Conservation (phyloP, 192 early-diverging fungal genomes). For the Physocladia obscura region DNA sequence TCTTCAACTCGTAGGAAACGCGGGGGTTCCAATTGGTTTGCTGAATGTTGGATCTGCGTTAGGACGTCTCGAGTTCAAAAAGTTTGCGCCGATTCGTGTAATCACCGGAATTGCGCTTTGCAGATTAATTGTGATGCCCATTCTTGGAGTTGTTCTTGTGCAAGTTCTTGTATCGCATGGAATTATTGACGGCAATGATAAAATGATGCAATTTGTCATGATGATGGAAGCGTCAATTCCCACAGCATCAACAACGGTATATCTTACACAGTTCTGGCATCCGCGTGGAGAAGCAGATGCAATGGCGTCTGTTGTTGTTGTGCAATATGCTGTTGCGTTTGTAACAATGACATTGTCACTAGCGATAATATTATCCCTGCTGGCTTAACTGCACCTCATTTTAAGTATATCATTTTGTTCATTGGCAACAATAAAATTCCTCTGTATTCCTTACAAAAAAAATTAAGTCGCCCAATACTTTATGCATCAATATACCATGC, state of each 20-base stretch:
- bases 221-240: slow-evolving; percentile 37
- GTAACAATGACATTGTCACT: slow-evolving; percentile 20
- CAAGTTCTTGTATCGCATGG: slow-evolving; percentile 16
- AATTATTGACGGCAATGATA: slow-evolving; percentile 31
- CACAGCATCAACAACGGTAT: slow-evolving; percentile 36
- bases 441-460: too few species aligned
- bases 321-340: slow-evolving; percentile 30
- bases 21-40: slow-evolving; percentile 33
- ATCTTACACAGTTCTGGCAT: slow-evolving; percentile 36
- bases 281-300: slow-evolving; percentile 36
- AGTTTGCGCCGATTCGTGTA: slow-evolving; percentile 28
- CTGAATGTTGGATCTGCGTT: slow-evolving; percentile 42
- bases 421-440: too few species aligned
- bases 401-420: too few species aligned
- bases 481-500: too few species aligned
- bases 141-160: slow-evolving; percentile 30
- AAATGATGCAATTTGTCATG: slow-evolving; percentile 43
- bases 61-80: slow-evolving; percentile 23
- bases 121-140: slow-evolving; percentile 35
- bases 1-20: slow-evolving; percentile 24
- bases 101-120: slow-evolving; percentile 15
- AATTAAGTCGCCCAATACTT: too few species aligned
- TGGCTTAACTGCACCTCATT: too few species aligned
- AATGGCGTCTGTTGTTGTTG: slow-evolving; percentile 37
- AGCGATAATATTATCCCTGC: slow-evolving; percentile 5